phyloP scores from a whole-genome alignment of 83 land plant species.

The Thuja plicata region DNA sequence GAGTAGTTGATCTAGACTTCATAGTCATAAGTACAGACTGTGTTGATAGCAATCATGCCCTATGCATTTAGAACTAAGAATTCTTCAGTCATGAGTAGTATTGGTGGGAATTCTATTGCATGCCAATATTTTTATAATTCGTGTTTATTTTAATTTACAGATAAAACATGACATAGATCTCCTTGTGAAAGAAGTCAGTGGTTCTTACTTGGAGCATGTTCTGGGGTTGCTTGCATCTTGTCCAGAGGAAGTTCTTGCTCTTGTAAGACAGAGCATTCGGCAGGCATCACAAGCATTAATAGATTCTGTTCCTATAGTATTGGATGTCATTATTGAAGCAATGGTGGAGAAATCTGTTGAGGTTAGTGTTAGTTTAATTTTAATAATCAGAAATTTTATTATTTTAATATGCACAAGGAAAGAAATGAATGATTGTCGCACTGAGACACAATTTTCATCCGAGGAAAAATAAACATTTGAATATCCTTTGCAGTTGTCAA shows the following conservation, averaged over 20 bases:
- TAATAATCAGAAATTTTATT: not conserved
- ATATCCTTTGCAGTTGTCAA: not conserved
- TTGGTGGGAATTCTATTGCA: not conserved
- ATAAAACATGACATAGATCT: conserved; percentile 64
- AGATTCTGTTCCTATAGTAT: conserved; percentile 33
- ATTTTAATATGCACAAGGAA: not conserved
- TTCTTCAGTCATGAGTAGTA: too few species aligned
- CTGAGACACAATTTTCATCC: not conserved
- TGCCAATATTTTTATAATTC: not conserved
- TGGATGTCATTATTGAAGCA: conserved; percentile 44
- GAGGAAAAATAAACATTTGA: not conserved
- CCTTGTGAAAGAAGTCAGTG: conserved; percentile 38
- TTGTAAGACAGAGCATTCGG: conserved; percentile 51
- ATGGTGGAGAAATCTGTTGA: conserved; percentile 72
- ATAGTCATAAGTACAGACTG: not conserved
- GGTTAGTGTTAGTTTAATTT: conserved; percentile 34
- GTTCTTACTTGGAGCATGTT: conserved; percentile 45
- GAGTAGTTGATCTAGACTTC: not conserved
- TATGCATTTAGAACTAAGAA: not conserved
- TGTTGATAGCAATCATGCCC: not conserved
- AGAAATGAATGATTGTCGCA: not conserved
- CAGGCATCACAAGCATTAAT: conserved; percentile 37
- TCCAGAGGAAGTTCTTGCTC: conserved; percentile 43
- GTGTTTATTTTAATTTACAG: conserved; percentile 25
- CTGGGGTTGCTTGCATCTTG: conserved; percentile 47